Evolutionary conservation across 371 early-diverging fungal genomes (phyloP).

Genomic region (Batrachochytrium dendrobatidis): DNA sequence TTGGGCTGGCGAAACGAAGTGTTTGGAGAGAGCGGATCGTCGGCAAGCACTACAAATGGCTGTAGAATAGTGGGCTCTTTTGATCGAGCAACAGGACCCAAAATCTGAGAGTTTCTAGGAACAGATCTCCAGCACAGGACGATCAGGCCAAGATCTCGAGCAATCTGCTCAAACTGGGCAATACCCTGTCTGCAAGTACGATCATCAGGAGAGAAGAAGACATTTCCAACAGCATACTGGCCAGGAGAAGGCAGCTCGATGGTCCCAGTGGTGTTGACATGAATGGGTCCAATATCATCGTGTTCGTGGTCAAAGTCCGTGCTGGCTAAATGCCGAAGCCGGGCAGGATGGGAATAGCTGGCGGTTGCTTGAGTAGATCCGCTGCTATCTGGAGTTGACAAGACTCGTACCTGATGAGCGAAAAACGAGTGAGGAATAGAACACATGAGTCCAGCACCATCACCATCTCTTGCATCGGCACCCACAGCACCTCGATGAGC

Average conservation of each 20-base stretch:
- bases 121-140: slow-evolving; percentile 89
- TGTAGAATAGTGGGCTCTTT: slow-evolving; percentile 92
- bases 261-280: no score
- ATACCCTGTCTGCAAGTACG: slow-evolving; percentile 58
- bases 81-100: slow-evolving; percentile 80
- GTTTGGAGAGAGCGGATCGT: slow-evolving; percentile 9
- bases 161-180: slow-evolving; percentile 57
- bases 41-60: slow-evolving; percentile 70
- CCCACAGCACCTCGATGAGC: slow-evolving; percentile 93
- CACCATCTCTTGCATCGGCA: slow-evolving; percentile 64
- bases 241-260: slow-evolving; percentile 65
- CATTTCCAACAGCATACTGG: slow-evolving; percentile 89
- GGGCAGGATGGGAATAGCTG: no score
- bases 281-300: slow-evolving; percentile 46
- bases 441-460: slow-evolving; percentile 73
- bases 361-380: no score
- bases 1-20: neutral
- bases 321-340: no score
- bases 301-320: no score
- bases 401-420: slow-evolving; percentile 44
- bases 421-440: slow-evolving; percentile 87
- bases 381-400: neutral
- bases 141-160: slow-evolving; percentile 51
- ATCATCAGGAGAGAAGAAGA: slow-evolving; percentile 70
- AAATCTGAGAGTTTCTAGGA: slow-evolving; percentile 74